Conservation (phyloP, 2,329 filamentous ascomycete species). For the Corynespora cassiicola region DNA sequence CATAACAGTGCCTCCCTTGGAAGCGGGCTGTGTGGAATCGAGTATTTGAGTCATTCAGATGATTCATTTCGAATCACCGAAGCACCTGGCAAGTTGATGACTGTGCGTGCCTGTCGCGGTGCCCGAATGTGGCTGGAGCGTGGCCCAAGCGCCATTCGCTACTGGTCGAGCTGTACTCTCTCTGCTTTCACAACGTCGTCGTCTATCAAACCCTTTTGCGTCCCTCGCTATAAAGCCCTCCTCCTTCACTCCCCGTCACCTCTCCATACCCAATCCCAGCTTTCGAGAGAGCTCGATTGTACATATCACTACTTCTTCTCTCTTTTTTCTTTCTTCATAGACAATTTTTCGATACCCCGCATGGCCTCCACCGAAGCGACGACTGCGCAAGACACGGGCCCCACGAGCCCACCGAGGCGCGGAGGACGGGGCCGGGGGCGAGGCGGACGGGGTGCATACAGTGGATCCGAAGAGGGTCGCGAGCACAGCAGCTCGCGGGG, state of each 20-base stretch:
- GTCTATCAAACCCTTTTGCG: too few species aligned
- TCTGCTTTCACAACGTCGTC: too few species aligned
- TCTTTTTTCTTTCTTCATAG: conserved; percentile 1
- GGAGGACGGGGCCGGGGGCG: conserved; percentile 39
- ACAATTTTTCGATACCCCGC: conserved; percentile 29
- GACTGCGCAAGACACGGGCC: conserved; percentile 28
- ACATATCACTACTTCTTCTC: conserved; percentile 1
- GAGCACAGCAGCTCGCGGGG: conserved; percentile 29
- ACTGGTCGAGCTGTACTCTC: too few species aligned
- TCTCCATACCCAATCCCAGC: too few species aligned
- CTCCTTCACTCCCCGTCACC: too few species aligned
- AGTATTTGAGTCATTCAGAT: conserved; percentile 5
- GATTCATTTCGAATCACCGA: conserved; percentile 29
- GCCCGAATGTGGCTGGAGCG: conserved; percentile 18
- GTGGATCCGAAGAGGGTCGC: conserved; percentile 23
- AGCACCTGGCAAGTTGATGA: conserved; percentile 10
- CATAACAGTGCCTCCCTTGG: too few species aligned
- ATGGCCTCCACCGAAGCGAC: conserved; percentile 38
- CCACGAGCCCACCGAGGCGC: conserved; percentile 33
- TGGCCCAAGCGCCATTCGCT: conserved; percentile 32
- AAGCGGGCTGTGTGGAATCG: too few species aligned
- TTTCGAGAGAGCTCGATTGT: too few species aligned
- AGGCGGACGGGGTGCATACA: conserved; percentile 29
- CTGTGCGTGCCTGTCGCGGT: conserved; percentile 13
- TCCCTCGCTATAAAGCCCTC: too few species aligned